phyloP scores from a whole-genome alignment of 2,329 filamentous ascomycete genomes.

The Nemania abortiva region DNA sequence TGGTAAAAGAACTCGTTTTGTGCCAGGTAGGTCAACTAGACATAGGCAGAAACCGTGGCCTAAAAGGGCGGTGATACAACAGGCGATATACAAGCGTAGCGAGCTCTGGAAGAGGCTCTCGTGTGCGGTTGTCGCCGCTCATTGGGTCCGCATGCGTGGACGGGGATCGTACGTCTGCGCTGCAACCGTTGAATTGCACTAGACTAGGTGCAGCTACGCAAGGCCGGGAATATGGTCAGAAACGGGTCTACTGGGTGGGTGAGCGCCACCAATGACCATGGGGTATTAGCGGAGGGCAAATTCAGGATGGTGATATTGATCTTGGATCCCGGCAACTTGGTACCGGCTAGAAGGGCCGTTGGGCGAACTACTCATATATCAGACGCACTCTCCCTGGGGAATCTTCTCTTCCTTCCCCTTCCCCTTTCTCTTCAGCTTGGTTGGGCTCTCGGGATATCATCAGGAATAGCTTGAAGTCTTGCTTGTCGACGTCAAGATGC shows the following conservation, averaged over 20 bases:
- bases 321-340: slow-evolving; percentile 21
- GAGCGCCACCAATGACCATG: slow-evolving; percentile 24
- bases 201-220: slow-evolving; percentile 1
- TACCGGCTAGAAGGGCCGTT: slow-evolving; percentile 5
- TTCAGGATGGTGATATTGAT: slow-evolving; percentile 12
- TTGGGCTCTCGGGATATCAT: slow-evolving; percentile 1
- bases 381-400: not conserved
- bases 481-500: slow-evolving; percentile 49
- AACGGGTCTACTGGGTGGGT: slow-evolving; percentile 17
- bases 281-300: slow-evolving; percentile 16
- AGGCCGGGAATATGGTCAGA: slow-evolving; percentile 22
- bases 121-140: not conserved
- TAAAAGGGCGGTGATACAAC: not conserved
- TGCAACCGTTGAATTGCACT: slow-evolving; percentile 11
- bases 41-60: not conserved
- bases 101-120: slow-evolving; percentile 4
- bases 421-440: slow-evolving; percentile 4
- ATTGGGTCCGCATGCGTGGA: slow-evolving; percentile 6
- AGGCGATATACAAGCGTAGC: not conserved
- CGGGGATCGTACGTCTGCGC: slow-evolving; percentile 16
- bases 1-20: not conserved
- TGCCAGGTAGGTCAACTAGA: not conserved
- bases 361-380: slow-evolving; percentile 19
- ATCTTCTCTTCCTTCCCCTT: slow-evolving; percentile 7
- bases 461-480: slow-evolving; percentile 27